A percentile compares a stretch with the other conserved stretches of the same genome.
Evolutionary conservation across 441 rosid genomes (phyloP).

Genomic region (Croton setiger): DNA sequence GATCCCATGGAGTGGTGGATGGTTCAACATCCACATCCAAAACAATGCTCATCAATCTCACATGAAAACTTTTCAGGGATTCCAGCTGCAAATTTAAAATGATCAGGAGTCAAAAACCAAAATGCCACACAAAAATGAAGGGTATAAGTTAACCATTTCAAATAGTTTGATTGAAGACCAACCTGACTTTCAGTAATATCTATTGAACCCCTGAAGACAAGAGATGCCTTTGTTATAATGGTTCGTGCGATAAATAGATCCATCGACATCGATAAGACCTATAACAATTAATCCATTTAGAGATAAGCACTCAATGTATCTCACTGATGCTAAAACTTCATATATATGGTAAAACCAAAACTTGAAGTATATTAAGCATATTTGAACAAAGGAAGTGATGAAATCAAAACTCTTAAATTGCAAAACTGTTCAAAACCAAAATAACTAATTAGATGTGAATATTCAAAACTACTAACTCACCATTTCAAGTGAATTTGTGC

Average conservation of each 20-base stretch:
- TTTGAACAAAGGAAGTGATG: too few species aligned
- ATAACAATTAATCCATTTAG: constrained; percentile 17
- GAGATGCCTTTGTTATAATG: constrained; percentile 97
- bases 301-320: constrained; percentile 12
- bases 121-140: constrained; percentile 6
- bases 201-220: constrained; percentile 77
- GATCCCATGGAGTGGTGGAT: constrained; percentile 99
- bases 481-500: too few species aligned
- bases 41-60: constrained; percentile 98
- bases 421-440: too few species aligned
- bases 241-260: constrained; percentile 99
- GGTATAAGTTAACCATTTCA: constrained; percentile 12
- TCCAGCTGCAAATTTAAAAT: constrained; percentile 66
- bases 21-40: constrained; percentile 99
- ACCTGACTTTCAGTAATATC: constrained; percentile 85
- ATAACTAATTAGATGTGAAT: too few species aligned
- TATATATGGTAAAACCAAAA: too few species aligned
- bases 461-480: too few species aligned
- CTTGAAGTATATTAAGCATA: too few species aligned
- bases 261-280: constrained; percentile 99
- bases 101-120: constrained; percentile 3
- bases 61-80: constrained; percentile 91
- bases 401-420: too few species aligned
- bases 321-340: constrained; percentile 2
- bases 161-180: constrained; percentile 17